Conservation (phyloP, 306 rosid genomes). For the Bauhinia variegata region DNA sequence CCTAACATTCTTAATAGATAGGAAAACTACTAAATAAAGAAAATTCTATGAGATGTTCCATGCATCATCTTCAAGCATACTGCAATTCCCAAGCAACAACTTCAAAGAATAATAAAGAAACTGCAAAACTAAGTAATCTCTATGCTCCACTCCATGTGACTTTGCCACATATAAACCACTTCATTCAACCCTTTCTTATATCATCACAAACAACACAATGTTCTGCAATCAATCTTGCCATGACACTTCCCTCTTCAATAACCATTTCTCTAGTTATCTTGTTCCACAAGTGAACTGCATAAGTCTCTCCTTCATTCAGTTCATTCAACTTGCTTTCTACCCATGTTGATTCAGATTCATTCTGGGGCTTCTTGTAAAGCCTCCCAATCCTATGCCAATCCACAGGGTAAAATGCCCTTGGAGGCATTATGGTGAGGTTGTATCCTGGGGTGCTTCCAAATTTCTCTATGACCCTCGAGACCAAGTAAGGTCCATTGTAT, state of each 20-base stretch:
- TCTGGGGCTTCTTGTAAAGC: constrained; percentile 46
- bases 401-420: constrained; percentile 59
- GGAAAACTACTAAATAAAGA: too few relatives aligned
- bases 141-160: not conserved
- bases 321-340: constrained; percentile 39
- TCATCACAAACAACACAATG: constrained; percentile 50
- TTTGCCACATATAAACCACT: not conserved
- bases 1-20: too few relatives aligned
- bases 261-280: constrained; percentile 47
- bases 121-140: too few relatives aligned
- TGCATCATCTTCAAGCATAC: too few relatives aligned
- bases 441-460: constrained; percentile 41
- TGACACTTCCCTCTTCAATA: constrained; percentile 61
- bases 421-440: constrained; percentile 50
- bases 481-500: constrained; percentile 67
- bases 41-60: too few relatives aligned
- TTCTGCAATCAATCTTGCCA: constrained; percentile 51
- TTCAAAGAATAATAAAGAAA: not conserved
- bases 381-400: constrained; percentile 56
- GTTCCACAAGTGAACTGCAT: constrained; percentile 68
- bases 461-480: constrained; percentile 48
- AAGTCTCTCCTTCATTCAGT: constrained; percentile 35
- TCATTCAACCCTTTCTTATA: not conserved
- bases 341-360: constrained; percentile 42
- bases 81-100: too few relatives aligned